Conservation (phyloP, 352 stramenopile species). For the Phytophthora sp. region DNA sequence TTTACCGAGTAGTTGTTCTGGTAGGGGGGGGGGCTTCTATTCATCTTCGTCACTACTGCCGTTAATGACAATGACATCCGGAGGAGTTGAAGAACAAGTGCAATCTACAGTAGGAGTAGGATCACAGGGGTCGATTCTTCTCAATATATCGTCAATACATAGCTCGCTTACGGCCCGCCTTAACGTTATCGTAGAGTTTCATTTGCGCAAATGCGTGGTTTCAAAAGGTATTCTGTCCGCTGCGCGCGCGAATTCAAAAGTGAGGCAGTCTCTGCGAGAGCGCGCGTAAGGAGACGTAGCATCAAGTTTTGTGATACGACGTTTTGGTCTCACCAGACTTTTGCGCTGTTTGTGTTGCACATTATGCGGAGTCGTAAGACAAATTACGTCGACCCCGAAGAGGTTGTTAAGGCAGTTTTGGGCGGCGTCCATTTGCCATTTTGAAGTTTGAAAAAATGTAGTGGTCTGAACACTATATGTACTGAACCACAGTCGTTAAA, state of each 20-base stretch:
- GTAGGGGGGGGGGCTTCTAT: neutral
- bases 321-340: neutral
- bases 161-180: no score
- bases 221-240: no score
- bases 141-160: neutral
- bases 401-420: neutral
- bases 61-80: neutral
- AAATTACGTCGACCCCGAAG: neutral
- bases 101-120: no score
- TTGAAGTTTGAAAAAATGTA: no score
- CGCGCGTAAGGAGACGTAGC: neutral
- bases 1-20: no score
- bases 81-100: no score
- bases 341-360: neutral
- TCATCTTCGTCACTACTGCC: neutral
- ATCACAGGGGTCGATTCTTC: neutral
- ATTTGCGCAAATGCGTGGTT: no score
- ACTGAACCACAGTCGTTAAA: no score
- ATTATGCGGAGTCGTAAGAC: neutral
- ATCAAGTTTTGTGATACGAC: neutral
- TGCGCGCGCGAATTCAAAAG: neutral
- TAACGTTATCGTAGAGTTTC: no score
- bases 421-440: slow-evolving; percentile 7
- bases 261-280: no score
- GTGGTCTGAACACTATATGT: no score